phyloP scores from a whole-genome alignment of 2,329 filamentous ascomycete species.

The Monosporascus sp. region DNA sequence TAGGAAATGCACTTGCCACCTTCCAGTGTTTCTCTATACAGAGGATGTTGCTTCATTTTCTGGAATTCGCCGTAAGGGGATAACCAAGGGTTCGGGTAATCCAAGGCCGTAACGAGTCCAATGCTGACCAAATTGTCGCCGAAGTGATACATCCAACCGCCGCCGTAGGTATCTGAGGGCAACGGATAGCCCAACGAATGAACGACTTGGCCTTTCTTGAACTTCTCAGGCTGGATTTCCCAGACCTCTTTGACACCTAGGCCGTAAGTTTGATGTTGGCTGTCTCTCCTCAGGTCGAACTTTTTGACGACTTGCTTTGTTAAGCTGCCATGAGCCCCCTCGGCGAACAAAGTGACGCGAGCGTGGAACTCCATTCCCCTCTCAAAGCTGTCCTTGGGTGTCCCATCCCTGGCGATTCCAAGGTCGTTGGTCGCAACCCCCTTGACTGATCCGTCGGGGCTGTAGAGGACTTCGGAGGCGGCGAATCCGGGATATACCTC shows the following conservation, averaged over 20 bases:
- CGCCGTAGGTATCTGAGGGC: conserved; percentile 84
- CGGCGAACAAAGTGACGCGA: conserved; percentile 81
- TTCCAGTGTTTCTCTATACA: conserved; percentile 81
- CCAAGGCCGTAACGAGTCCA: conserved; percentile 85
- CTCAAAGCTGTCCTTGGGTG: conserved; percentile 86
- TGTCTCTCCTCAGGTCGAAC: conserved; percentile 82
- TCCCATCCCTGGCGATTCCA: conserved; percentile 74
- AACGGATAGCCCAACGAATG: conserved; percentile 94
- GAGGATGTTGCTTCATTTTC: conserved; percentile 96
- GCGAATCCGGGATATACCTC: conserved; percentile 96
- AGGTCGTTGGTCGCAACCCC: conserved; percentile 96
- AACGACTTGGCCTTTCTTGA: conserved; percentile 75
- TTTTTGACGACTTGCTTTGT: conserved; percentile 94
- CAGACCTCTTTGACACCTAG: conserved; percentile 95
- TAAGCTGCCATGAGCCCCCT: conserved; percentile 93
- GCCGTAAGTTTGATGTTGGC: conserved; percentile 91
- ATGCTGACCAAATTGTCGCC: conserved; percentile 93
- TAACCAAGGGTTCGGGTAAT: conserved; percentile 95
- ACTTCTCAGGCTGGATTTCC: conserved; percentile 92
- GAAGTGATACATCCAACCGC: conserved; percentile 99
- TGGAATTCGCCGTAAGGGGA: conserved; percentile 96
- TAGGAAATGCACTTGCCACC: conserved; percentile 98
- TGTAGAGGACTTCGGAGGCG: conserved; percentile 86
- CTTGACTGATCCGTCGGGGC: conserved; percentile 77
- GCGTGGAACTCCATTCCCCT: conserved; percentile 98